Percentiles rank a stretch among this genome's conserved stretches.
These are phyloP conservation scores for Halenospora varia DNA, from an alignment of 495 filamentous ascomycete genomes.

Conservation along the genomic window DNA sequence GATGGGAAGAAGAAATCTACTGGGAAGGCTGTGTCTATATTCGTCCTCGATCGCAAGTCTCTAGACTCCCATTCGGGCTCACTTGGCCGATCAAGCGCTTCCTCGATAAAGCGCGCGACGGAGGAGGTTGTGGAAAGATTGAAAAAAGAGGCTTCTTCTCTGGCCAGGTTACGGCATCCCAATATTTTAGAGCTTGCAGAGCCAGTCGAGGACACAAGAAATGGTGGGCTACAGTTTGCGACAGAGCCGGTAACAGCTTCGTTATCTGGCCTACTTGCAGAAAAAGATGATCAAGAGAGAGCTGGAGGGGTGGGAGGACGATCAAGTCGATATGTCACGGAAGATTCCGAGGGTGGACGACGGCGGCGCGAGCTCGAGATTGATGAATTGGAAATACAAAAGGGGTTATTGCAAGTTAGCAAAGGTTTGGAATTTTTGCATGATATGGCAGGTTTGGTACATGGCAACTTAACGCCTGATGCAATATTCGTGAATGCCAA, in stretches of 20 bases:
- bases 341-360: conserved; percentile 70
- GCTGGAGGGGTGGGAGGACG: conserved; percentile 60
- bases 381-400: conserved; percentile 96
- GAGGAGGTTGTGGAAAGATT: conserved; percentile 88
- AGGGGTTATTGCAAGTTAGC: conserved; percentile 86
- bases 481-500: conserved; percentile 94
- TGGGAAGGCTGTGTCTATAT: conserved; percentile 81
- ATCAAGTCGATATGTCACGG: conserved; percentile 74
- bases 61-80: conserved; percentile 60
- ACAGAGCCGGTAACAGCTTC: conserved; percentile 87
- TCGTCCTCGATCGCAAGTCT: conserved; percentile 87
- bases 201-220: conserved; percentile 90
- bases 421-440: conserved; percentile 96
- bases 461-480: conserved; percentile 92
- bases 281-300: conserved; percentile 88
- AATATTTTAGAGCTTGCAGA: conserved; percentile 89
- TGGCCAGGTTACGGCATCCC: conserved; percentile 84
- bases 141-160: conserved; percentile 83
- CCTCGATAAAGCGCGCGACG: conserved; percentile 68
- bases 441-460: conserved; percentile 90
- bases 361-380: conserved; percentile 84
- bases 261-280: conserved; percentile 73
- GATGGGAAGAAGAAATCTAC: conserved; percentile 95
- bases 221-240: conserved; percentile 90
- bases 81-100: conserved; percentile 53